Evolutionary conservation across 495 filamentous ascomycete genomes (phyloP).

Genomic region (Stereocaulon alpinum): DNA sequence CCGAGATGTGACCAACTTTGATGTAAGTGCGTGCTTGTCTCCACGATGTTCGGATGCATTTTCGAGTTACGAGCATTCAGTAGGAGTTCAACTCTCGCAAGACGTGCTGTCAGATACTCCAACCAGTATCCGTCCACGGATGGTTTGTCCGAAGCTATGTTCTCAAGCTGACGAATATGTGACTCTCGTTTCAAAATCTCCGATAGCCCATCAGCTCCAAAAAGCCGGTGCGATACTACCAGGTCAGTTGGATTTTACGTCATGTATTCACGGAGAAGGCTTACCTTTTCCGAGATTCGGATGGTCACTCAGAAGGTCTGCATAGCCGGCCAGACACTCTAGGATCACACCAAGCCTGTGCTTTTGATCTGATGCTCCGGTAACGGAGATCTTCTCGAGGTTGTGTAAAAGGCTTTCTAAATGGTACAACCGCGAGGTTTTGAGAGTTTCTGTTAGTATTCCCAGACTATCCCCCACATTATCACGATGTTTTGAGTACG

Average conservation of each 20-base stretch:
- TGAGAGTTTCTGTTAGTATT: not conserved
- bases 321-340: slow-evolving; percentile 11
- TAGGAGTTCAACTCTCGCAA: slow-evolving; percentile 9
- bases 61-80: not conserved
- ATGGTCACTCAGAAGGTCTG: slow-evolving; percentile 11
- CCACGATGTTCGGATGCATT: not conserved
- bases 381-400: not conserved
- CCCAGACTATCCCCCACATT: not conserved
- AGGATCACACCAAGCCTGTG: slow-evolving; percentile 5
- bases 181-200: not conserved
- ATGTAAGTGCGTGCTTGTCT: not conserved
- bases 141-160: not conserved
- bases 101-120: slow-evolving; percentile 9
- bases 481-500: not conserved
- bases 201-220: not conserved
- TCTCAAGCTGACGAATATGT: too few species aligned
- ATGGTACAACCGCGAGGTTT: slow-evolving; percentile 9
- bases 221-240: not conserved
- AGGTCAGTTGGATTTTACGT: not conserved
- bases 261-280: not conserved
- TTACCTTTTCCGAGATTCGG: slow-evolving; percentile 3
- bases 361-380: not conserved
- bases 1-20: not conserved
- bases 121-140: not conserved
- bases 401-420: slow-evolving; percentile 4